Conservation (phyloP, 2,329 filamentous ascomycete species). For the Nemania serpens region DNA sequence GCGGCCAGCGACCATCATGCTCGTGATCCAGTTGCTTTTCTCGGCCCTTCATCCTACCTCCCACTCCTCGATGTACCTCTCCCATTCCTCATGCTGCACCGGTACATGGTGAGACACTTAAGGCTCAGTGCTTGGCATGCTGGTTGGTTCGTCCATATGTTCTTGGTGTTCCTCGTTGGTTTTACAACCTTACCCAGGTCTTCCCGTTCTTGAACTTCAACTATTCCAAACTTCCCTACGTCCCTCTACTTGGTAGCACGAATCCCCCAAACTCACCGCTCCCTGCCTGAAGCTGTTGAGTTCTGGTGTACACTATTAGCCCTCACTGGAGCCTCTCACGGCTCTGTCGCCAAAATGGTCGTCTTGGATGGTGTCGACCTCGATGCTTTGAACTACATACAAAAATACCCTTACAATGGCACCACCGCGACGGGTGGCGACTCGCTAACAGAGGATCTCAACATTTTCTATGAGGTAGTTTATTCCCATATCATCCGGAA, state of each 20-base stretch:
- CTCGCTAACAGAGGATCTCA: constrained; percentile 69
- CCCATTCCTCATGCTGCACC: not conserved
- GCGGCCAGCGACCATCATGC: constrained; percentile 16
- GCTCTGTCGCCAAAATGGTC: constrained; percentile 38
- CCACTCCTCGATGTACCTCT: not conserved
- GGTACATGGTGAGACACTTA: constrained; percentile 22
- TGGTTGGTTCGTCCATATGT: constrained; percentile 14
- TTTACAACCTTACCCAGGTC: not conserved
- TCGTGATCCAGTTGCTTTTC: constrained; percentile 17
- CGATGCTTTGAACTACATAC: constrained; percentile 50
- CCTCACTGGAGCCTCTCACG: constrained; percentile 5
- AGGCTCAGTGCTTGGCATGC: constrained; percentile 23
- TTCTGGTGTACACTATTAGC: not conserved
- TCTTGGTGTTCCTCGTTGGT: not conserved
- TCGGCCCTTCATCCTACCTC: constrained; percentile 18
- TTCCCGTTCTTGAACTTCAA: not conserved
- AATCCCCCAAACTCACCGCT: not conserved
- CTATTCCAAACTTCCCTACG: not conserved
- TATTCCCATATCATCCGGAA: not conserved
- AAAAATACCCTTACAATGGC: constrained; percentile 65
- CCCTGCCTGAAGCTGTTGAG: not conserved
- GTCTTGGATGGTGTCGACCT: constrained; percentile 48
- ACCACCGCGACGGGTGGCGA: constrained; percentile 69
- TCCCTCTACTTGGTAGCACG: not conserved
- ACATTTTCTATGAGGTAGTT: constrained; percentile 76